A percentile compares a stretch with the other conserved stretches of the same genome.
phyloP scores from a whole-genome alignment of 345 rosid species.

The Acer negundo region DNA sequence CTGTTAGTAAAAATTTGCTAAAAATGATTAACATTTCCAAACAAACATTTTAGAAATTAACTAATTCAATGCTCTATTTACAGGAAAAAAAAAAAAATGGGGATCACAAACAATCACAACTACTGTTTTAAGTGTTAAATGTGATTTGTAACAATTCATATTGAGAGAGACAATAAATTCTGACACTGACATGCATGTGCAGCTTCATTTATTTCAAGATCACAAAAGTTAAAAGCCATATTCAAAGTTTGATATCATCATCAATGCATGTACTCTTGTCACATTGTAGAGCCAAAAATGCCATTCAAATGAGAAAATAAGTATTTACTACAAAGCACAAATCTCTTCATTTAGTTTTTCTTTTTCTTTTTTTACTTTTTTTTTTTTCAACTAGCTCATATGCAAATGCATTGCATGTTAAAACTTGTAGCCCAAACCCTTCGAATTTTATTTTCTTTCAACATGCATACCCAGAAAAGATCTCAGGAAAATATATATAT shows the following conservation, averaged over 20 bases:
- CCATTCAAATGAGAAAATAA: not conserved
- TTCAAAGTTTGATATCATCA: not conserved
- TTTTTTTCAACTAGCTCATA: not conserved
- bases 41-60: not conserved
- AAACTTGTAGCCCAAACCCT: not conserved
- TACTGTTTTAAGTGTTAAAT: not conserved
- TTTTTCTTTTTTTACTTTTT: no score
- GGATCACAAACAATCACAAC: not conserved
- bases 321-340: not conserved
- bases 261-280: constrained; percentile 6
- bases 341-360: not conserved
- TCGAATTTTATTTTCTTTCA: not conserved
- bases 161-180: not conserved
- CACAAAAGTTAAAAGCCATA: not conserved
- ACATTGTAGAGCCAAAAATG: not conserved
- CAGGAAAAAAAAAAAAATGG: not conserved
- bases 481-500: not conserved
- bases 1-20: constrained; percentile 29
- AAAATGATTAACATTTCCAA: not conserved
- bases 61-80: not conserved
- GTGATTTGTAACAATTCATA: not conserved
- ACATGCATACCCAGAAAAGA: not conserved
- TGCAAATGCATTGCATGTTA: not conserved
- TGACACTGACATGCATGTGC: constrained; percentile 10
- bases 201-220: not conserved